Evolutionary conservation across 768 basidiomycete species (phyloP).

Genomic region (Rhizopogon sp.): DNA sequence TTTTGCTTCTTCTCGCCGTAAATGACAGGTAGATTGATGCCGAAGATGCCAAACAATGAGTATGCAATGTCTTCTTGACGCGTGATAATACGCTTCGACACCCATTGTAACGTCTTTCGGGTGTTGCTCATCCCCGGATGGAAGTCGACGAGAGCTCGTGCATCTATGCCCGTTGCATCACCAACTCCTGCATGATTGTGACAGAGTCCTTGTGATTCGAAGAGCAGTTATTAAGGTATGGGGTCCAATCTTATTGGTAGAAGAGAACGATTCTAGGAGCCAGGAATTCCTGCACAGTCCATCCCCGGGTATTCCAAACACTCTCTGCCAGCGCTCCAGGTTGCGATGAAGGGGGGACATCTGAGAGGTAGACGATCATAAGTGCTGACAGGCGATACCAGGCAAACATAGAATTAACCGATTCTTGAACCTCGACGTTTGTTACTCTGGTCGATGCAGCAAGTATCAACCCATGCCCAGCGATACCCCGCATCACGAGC

Average conservation of each 20-base stretch:
- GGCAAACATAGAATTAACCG: not conserved
- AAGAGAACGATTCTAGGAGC: constrained; percentile 22
- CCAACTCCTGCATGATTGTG: not conserved
- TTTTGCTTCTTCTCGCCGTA: constrained; percentile 7
- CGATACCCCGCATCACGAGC: not conserved
- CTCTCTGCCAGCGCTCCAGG: not conserved
- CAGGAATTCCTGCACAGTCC: constrained; percentile 24
- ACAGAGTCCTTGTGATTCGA: not conserved
- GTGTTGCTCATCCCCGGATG: not conserved
- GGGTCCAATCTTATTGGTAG: constrained; percentile 18
- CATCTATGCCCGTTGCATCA: not conserved
- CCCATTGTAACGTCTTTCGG: constrained; percentile 4
- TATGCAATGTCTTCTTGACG: constrained; percentile 9
- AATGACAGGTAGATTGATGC: not conserved
- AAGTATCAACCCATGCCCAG: not conserved
- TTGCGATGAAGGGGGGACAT: not conserved
- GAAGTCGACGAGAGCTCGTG: not conserved
- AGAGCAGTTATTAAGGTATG: not conserved
- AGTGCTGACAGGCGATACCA: not conserved
- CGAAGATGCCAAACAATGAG: constrained; percentile 7
- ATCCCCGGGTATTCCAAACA: constrained; percentile 18
- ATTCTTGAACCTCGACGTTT: not conserved
- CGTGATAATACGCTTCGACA: constrained; percentile 7
- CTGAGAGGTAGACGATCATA: not conserved
- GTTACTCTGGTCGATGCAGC: not conserved